Evolutionary conservation across 805 yeast genomes (phyloP).

Genomic region (Suhomyces pyralidae): DNA sequence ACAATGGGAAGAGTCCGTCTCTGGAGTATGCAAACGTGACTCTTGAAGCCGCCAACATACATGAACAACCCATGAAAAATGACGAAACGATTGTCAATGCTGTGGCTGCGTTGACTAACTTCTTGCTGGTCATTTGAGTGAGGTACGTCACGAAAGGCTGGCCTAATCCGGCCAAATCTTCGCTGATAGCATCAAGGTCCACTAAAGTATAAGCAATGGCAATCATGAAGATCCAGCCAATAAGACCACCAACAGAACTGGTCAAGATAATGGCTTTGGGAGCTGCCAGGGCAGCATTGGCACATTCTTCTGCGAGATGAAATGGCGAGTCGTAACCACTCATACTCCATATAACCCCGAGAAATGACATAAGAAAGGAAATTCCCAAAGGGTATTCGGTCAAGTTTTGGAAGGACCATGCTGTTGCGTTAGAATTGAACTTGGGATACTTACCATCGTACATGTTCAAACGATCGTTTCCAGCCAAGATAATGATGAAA

Average conservation of each 20-base stretch:
- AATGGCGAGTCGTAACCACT: conserved; percentile 74
- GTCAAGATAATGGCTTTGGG: conserved; percentile 68
- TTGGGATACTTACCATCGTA: conserved; percentile 35
- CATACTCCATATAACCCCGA: conserved; percentile 71
- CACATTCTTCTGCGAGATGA: conserved; percentile 70
- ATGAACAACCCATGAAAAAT: conserved; percentile 52
- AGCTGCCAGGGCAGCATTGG: conserved; percentile 60
- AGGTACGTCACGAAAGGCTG: conserved; percentile 60
- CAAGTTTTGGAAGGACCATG: conserved; percentile 55
- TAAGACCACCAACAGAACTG: conserved; percentile 49
- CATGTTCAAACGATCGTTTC: conserved; percentile 41
- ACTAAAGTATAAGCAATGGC: conserved; percentile 62
- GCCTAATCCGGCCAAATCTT: conserved; percentile 47
- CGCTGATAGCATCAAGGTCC: conserved; percentile 44
- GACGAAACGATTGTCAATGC: conserved; percentile 39
- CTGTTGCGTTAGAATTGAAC: conserved; percentile 46
- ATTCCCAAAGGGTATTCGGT: conserved; percentile 66
- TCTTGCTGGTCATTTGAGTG: conserved; percentile 44
- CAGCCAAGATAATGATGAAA: conserved; percentile 52
- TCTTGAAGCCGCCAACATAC: conserved; percentile 65
- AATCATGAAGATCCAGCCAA: conserved; percentile 57
- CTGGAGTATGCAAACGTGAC: conserved; percentile 67
- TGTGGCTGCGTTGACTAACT: conserved; percentile 42
- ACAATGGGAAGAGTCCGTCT: conserved; percentile 64
- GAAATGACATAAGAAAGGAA: conserved; percentile 52